phyloP scores from a whole-genome alignment of 192 early-diverging fungal genomes.

The Cetraspora pellucida region DNA sequence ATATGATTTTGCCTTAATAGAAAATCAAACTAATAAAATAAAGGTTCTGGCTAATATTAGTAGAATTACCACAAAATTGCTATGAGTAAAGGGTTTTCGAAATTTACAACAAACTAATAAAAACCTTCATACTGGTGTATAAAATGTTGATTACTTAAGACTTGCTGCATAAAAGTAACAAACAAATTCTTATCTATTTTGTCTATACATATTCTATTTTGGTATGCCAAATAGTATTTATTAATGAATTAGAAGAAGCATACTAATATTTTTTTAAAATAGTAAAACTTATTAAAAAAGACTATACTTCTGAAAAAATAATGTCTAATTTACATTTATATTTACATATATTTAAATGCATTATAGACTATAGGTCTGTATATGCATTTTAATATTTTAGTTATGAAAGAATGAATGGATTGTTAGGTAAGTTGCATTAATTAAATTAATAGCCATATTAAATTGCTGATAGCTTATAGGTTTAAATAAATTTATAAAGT shows the following conservation, averaged over 20 bases:
- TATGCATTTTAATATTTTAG: background rate
- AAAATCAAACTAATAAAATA: too few species aligned
- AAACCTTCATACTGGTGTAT: background rate
- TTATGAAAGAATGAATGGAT: background rate
- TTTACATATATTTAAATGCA: background rate
- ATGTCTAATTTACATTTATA: background rate
- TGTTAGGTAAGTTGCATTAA: background rate
- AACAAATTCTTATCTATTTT: background rate
- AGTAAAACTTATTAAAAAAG: background rate
- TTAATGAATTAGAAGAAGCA: background rate
- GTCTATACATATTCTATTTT: background rate
- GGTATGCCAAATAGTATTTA: background rate
- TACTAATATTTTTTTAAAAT: background rate
- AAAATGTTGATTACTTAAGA: background rate
- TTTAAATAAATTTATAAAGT: too few species aligned
- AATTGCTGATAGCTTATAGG: too few species aligned
- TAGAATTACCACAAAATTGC: background rate
- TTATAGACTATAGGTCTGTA: background rate
- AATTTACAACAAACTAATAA: background rate
- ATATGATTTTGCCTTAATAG: too few species aligned
- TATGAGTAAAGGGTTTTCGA: background rate
- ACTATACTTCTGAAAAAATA: background rate
- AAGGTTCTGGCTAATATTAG: background rate
- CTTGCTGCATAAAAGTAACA: background rate
- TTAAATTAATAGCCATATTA: too few species aligned